Evolutionary conservation across 768 basidiomycete species (phyloP).

Genomic region (Tephrocybe sp.): DNA sequence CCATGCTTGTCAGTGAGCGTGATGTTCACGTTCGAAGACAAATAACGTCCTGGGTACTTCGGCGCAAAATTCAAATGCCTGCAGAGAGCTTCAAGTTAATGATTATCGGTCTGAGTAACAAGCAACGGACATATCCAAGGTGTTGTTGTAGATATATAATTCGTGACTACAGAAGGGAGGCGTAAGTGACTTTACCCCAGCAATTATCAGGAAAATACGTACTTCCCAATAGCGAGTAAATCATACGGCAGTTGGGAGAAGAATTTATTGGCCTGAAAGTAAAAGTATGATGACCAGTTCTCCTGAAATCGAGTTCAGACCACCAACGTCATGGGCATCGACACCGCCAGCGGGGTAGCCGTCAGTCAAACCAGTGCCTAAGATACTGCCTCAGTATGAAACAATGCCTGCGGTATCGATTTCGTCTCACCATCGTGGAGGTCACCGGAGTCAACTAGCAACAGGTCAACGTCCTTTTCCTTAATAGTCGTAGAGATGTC

Average conservation of each 20-base stretch:
- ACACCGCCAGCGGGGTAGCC: constrained; percentile 71
- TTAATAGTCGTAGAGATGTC: constrained; percentile 18
- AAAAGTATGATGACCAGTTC: neutral
- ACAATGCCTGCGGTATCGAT: neutral
- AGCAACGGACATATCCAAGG: constrained; percentile 60
- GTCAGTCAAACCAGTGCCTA: constrained; percentile 76
- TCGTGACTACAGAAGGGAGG: constrained; percentile 59
- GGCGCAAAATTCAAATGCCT: constrained; percentile 68
- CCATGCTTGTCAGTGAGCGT: constrained; percentile 48
- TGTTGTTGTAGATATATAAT: constrained; percentile 68
- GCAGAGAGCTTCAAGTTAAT: neutral
- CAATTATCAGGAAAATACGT: constrained; percentile 21
- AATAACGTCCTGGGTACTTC: constrained; percentile 67
- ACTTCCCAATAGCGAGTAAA: constrained; percentile 84
- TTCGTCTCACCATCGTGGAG: constrained; percentile 57
- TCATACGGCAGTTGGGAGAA: constrained; percentile 77
- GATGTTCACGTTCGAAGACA: constrained; percentile 86
- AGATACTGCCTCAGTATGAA: neutral
- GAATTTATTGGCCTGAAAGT: constrained; percentile 66
- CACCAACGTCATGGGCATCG: constrained; percentile 69
- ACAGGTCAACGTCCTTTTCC: constrained; percentile 75
- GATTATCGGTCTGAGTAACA: neutral
- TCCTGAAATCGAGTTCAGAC: neutral
- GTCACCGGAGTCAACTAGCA: constrained; percentile 81
- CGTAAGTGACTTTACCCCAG: constrained; percentile 50